Evolutionary conservation across 2,329 filamentous ascomycete genomes (phyloP).

Genomic region (Tolypocladium nubicola): DNA sequence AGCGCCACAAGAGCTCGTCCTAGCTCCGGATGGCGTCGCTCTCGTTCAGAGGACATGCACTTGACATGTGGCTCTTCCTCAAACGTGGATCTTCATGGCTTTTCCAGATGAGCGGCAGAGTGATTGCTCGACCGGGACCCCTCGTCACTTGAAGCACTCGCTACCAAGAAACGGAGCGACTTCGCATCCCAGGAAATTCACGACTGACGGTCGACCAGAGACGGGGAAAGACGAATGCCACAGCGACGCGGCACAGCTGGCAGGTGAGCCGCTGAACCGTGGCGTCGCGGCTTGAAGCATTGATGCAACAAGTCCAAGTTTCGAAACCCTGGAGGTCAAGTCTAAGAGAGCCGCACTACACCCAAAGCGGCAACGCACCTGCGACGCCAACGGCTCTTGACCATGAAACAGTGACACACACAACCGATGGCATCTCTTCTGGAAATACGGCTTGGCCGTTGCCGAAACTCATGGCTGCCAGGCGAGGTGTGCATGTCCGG

Average conservation of each 20-base stretch:
- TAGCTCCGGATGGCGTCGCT: neutral
- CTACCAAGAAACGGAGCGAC: neutral
- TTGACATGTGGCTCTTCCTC: neutral
- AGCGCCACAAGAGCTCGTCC: neutral
- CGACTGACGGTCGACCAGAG: neutral
- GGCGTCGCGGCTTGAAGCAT: slow-evolving; percentile 29
- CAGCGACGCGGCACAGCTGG: neutral
- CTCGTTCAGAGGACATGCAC: neutral
- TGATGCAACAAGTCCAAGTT: slow-evolving; percentile 35
- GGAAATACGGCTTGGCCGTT: neutral
- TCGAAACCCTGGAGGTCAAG: slow-evolving; percentile 20
- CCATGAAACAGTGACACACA: neutral
- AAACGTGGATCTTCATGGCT: neutral
- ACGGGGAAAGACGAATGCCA: neutral
- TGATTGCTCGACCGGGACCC: neutral
- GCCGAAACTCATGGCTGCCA: neutral
- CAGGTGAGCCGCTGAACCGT: slow-evolving; percentile 2
- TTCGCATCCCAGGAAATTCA: neutral
- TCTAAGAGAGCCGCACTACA: slow-evolving; percentile 3
- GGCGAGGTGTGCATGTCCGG: neutral
- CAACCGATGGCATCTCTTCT: too few species aligned
- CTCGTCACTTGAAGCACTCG: neutral
- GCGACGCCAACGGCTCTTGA: neutral
- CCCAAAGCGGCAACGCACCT: neutral
- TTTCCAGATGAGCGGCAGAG: neutral